A percentile compares a stretch with the other conserved stretches of the same genome.
Evolutionary conservation across 495 filamentous ascomycete genomes (phyloP).

Genomic region (Pseudomonodictys pantanalensis): DNA sequence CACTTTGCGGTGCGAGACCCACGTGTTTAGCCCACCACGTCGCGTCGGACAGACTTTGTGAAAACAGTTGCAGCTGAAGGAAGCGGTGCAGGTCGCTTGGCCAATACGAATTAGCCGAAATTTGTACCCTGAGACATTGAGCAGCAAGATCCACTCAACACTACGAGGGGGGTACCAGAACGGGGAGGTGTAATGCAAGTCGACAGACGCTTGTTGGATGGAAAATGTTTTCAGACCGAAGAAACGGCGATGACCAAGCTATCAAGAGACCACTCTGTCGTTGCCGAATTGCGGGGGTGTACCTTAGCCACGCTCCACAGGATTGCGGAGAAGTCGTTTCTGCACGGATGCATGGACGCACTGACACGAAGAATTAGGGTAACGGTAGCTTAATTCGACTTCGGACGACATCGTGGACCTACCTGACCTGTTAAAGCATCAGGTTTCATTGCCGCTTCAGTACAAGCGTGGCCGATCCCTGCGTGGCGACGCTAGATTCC

Average conservation of each 20-base stretch:
- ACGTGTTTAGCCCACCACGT: not conserved
- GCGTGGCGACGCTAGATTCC: constrained; percentile 25
- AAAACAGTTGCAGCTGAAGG: not conserved
- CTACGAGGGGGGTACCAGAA: not conserved
- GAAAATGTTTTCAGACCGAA: constrained; percentile 9
- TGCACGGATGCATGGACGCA: constrained; percentile 13
- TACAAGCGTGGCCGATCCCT: constrained; percentile 27
- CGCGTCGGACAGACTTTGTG: not conserved
- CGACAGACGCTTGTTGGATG: constrained; percentile 11
- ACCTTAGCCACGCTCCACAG: constrained; percentile 24
- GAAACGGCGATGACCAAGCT: not conserved
- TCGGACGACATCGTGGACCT: constrained; percentile 20
- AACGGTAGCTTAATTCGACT: constrained; percentile 33
- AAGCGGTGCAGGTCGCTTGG: constrained; percentile 19
- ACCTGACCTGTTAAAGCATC: constrained; percentile 3
- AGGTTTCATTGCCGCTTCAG: constrained; percentile 13
- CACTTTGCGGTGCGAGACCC: not conserved
- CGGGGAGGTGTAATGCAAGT: constrained; percentile 15
- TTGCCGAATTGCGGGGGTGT: constrained; percentile 28
- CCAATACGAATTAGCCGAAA: constrained; percentile 29
- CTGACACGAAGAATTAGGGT: constrained; percentile 15
- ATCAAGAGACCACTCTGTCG: not conserved
- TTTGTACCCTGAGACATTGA: constrained; percentile 18
- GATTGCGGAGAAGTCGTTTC: constrained; percentile 27
- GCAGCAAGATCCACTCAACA: not conserved